Percentiles rank a stretch among this genome's conserved stretches.
Evolutionary conservation across 169 alveolate genomes (phyloP).

Genomic region (Babesia bigemina): DNA sequence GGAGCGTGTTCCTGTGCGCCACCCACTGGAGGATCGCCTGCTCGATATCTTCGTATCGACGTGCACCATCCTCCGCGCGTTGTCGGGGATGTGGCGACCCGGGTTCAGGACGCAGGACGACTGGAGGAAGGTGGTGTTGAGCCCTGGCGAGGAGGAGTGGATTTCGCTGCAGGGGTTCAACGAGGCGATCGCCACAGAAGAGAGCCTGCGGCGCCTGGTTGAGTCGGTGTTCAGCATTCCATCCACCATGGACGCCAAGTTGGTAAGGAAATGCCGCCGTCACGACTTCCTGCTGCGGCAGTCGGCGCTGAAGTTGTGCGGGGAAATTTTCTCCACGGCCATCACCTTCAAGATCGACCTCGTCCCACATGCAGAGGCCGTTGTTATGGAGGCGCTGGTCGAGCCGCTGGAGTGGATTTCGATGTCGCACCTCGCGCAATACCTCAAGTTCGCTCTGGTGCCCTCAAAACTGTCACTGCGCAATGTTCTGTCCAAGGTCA

Average conservation of each 20-base stretch:
- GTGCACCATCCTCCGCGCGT: constrained; percentile 27
- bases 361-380: neutral
- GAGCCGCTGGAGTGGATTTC: constrained; percentile 59
- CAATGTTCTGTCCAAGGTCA: constrained; percentile 5
- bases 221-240: constrained; percentile 63
- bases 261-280: constrained; percentile 35
- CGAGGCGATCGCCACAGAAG: constrained; percentile 65
- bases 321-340: constrained; percentile 29
- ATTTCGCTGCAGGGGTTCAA: constrained; percentile 62
- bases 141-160: constrained; percentile 74
- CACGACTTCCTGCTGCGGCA: constrained; percentile 56
- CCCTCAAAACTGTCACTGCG: constrained; percentile 43
- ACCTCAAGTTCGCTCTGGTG: constrained; percentile 45
- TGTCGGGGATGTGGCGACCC: constrained; percentile 54
- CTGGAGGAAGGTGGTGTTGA: constrained; percentile 55
- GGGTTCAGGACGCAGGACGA: constrained; percentile 27
- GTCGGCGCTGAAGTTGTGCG: constrained; percentile 51
- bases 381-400: constrained; percentile 33
- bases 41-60: constrained; percentile 14
- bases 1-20: constrained; percentile 2
- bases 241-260: constrained; percentile 9
- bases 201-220: constrained; percentile 43
- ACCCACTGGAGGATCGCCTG: constrained; percentile 35
- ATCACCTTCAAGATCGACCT: constrained; percentile 13
- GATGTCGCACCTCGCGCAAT: constrained; percentile 57